A percentile compares a stretch with the other conserved stretches of the same genome.
Evolutionary conservation across 2,329 filamentous ascomycete species (phyloP).

Genomic region (Aspergillus sp.): DNA sequence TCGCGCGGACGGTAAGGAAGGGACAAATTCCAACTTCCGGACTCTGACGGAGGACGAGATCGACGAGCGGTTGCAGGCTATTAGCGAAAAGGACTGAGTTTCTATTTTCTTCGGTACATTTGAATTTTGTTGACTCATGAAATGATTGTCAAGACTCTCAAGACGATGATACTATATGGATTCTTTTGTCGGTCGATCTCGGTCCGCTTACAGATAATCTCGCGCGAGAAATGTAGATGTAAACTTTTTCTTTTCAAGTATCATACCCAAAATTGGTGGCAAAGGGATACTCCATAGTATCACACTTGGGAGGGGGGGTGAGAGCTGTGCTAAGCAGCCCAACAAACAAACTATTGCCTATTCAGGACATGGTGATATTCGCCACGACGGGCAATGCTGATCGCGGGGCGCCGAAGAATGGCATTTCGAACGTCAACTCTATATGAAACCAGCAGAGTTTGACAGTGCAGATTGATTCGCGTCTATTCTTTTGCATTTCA

Average conservation of each 20-base stretch:
- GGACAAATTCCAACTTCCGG: conserved; percentile 70
- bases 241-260: too few relatives aligned
- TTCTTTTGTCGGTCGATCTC: conserved; percentile 5
- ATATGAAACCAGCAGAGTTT: background rate
- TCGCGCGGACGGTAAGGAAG: conserved; percentile 70
- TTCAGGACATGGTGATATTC: background rate
- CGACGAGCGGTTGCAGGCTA: conserved; percentile 93
- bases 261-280: too few relatives aligned
- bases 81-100: conserved; percentile 91
- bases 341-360: background rate
- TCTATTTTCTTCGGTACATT: background rate
- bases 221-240: background rate
- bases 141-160: conserved; percentile 6
- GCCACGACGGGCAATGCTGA: background rate
- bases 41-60: conserved; percentile 95
- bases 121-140: conserved; percentile 6
- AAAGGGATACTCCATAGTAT: too few relatives aligned
- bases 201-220: conserved; percentile 2
- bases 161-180: conserved; percentile 17
- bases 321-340: background rate
- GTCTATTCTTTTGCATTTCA: background rate
- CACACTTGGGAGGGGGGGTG: too few relatives aligned
- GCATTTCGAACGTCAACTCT: too few relatives aligned
- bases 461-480: background rate
- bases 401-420: too few relatives aligned